phyloP scores from a whole-genome alignment of 805 yeast genomes.

The Metschnikowia bowlesiae region DNA sequence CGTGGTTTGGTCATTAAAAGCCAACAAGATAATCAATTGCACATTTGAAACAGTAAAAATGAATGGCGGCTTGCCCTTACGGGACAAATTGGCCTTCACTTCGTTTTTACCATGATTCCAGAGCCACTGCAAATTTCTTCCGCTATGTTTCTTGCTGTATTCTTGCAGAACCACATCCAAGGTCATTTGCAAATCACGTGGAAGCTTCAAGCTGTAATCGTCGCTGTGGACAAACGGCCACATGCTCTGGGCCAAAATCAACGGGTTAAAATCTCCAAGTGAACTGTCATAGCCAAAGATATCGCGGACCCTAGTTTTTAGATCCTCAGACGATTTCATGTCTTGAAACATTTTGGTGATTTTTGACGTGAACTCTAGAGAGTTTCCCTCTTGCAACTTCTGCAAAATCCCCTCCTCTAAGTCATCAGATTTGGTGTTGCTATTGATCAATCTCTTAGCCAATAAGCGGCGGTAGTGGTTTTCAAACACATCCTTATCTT shows the following conservation, averaged over 20 bases:
- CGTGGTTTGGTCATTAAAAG: slow-evolving; percentile 69
- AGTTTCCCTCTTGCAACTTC: slow-evolving; percentile 81
- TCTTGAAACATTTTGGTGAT: slow-evolving; percentile 96
- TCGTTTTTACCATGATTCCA: slow-evolving; percentile 95
- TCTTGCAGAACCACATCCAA: slow-evolving; percentile 63
- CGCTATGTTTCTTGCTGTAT: slow-evolving; percentile 73
- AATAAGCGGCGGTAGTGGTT: slow-evolving; percentile 83
- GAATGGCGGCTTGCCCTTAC: slow-evolving; percentile 77
- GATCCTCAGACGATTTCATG: slow-evolving; percentile 76
- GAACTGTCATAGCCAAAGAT: slow-evolving; percentile 24
- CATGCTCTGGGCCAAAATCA: slow-evolving; percentile 80
- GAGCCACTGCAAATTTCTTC: slow-evolving; percentile 89
- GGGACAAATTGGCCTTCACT: slow-evolving; percentile 76
- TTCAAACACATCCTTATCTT: slow-evolving; percentile 94
- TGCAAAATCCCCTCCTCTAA: slow-evolving; percentile 82
- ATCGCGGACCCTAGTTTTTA: slow-evolving; percentile 56
- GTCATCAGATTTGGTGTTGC: slow-evolving; percentile 79
- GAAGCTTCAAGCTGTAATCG: slow-evolving; percentile 50
- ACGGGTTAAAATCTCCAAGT: slow-evolving; percentile 55
- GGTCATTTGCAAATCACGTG: slow-evolving; percentile 60
- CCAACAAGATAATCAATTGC: slow-evolving; percentile 80
- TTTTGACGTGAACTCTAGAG: slow-evolving; percentile 87
- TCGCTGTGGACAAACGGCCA: slow-evolving; percentile 66
- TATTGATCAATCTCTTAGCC: slow-evolving; percentile 84
- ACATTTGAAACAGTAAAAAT: slow-evolving; percentile 75